Evolutionary conservation across 805 yeast species (phyloP).

Genomic region (Soucietia sequanensis): DNA sequence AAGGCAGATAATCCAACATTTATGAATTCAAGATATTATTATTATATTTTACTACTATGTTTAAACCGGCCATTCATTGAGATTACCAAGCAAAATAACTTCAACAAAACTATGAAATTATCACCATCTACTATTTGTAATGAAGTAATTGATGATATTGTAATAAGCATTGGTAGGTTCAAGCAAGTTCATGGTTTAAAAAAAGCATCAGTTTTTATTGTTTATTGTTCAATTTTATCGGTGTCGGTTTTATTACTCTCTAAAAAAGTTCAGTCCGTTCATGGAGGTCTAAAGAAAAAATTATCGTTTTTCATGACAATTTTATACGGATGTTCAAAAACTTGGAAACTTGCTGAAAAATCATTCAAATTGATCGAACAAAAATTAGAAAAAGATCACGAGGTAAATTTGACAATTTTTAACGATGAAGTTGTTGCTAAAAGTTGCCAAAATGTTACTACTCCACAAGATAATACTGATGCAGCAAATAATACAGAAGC

Average conservation of each 20-base stretch:
- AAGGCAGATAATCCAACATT: constrained; percentile 54
- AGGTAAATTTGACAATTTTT: background rate
- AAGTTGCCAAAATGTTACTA: background rate
- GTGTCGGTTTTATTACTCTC: constrained; percentile 41
- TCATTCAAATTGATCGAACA: constrained; percentile 40
- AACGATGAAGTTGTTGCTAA: background rate
- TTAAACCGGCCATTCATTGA: constrained; percentile 61
- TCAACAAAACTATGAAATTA: constrained; percentile 11
- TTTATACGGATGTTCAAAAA: constrained; percentile 39
- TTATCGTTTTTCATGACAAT: constrained; percentile 41
- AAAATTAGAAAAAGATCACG: constrained; percentile 23
- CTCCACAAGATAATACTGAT: constrained; percentile 6
- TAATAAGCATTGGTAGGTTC: constrained; percentile 37
- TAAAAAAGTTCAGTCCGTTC: constrained; percentile 25
- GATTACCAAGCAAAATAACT: constrained; percentile 14
- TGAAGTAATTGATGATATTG: constrained; percentile 42
- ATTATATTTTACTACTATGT: constrained; percentile 57
- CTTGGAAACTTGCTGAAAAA: constrained; percentile 49
- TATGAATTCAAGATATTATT: constrained; percentile 53
- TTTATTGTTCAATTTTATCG: constrained; percentile 47
- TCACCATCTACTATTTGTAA: constrained; percentile 36
- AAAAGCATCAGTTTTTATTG: constrained; percentile 43
- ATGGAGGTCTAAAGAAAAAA: constrained; percentile 22
- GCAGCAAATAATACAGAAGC: background rate
- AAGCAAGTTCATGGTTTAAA: constrained; percentile 37